Percentiles rank a stretch among this genome's conserved stretches.
phyloP scores from a whole-genome alignment of 306 rosid genomes.

The Crotalaria pallida region DNA sequence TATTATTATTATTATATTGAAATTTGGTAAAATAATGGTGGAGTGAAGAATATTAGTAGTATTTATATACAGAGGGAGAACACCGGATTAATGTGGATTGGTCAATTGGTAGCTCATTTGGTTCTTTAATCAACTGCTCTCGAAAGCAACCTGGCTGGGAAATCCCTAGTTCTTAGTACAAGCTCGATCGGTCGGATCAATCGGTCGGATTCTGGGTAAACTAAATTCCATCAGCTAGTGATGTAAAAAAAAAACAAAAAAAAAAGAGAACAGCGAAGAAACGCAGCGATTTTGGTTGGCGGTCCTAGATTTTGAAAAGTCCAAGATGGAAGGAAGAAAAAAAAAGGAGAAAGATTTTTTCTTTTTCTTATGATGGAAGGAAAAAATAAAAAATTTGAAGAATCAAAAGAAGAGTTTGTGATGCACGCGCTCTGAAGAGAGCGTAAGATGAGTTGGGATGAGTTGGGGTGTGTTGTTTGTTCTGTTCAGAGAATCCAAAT shows the following conservation, averaged over 20 bases:
- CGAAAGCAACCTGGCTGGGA: too few species aligned
- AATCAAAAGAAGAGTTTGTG: neutral
- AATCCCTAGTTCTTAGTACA: too few species aligned
- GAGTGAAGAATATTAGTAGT: neutral
- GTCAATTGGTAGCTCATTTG: too few species aligned
- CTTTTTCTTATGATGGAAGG: neutral
- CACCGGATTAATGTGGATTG: too few species aligned
- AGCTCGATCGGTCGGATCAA: too few species aligned
- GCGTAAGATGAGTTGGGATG: neutral
- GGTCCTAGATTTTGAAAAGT: conserved; percentile 54
- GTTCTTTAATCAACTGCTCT: too few species aligned
- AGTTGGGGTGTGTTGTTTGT: neutral
- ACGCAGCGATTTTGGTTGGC: conserved; percentile 43
- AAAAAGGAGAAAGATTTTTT: neutral
- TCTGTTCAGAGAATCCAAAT: conserved; percentile 14
- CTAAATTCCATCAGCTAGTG: too few species aligned
- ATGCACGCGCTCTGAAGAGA: neutral
- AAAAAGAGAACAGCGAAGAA: conserved; percentile 36
- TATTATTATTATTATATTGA: neutral
- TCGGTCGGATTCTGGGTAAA: too few species aligned
- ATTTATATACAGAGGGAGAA: neutral
- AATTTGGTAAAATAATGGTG: neutral
- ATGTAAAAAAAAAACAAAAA: too few species aligned
- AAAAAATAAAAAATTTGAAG: neutral
- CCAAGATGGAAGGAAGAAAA: neutral